Base-by-base conservation (phyloP, 1,139 yeast species). In the Diutina sp. region DNA sequence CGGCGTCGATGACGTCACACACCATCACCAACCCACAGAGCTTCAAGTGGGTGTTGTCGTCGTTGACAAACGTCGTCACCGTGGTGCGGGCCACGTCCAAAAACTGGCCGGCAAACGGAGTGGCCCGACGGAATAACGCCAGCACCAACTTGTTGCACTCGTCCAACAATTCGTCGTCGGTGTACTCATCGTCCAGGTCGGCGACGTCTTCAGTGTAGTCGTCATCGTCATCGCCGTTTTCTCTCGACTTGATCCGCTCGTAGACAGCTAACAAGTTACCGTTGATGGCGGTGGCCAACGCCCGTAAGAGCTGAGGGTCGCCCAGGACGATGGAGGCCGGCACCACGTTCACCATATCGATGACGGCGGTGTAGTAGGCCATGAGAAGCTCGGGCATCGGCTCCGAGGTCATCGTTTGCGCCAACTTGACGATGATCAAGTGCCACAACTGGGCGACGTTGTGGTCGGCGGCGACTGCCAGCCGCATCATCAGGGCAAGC, bases 111-210 rank as follows among this genome's bases (percentile, higher is more conserved):
- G 90, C 69, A 68, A 88, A 89, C 57, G 74, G 73, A 60, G 80
- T 79, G 35, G 82, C 74, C 57, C 81, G 79, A 69, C 83, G 86
- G 77, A 93, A 87, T 18, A 90, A 76, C 1, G 87, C 78, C n/a
- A 87, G 78, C 46, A 93, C 69, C 1, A 88, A 85, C 67, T 87
- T 87, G 69, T 85, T 87, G 61, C 90, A 83, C 67, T 91, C 97
- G 64, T 90, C 95, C 59, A 89, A 72, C 56, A 91, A 74, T 65
- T 90, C 96, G 66, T 90, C 97, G 67, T 91, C 97, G 1, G 96
- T 87, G 65, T 82, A 89, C 64, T 88, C 97, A 56, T 85, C 90
- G 58, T 87, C 95, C 58, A 83, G 87, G 58, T 89, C 96, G 60
- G 81, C 87, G 30, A 81, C 79, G 59, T 85, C 91, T 66, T 86